Percentiles rank a stretch among this genome's conserved stretches.
phyloP scores from a whole-genome alignment of 139 green algal genomes.

The Chlamydomonas schloesseri region DNA sequence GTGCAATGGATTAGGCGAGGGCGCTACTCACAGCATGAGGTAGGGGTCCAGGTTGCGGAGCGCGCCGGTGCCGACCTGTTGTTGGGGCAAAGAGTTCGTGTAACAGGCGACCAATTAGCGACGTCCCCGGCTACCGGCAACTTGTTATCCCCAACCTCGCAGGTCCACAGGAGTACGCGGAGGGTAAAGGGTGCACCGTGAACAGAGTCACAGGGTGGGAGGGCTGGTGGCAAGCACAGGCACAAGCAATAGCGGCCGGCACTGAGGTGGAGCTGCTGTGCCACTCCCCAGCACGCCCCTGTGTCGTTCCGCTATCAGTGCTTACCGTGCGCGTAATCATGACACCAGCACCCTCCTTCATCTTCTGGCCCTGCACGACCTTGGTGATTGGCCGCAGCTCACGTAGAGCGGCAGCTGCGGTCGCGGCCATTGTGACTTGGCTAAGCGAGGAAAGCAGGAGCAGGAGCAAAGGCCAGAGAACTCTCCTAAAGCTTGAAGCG shows the following conservation, averaged over 20 bases:
- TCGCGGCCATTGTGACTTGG: background rate
- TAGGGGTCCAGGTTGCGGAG: slow-evolving; percentile 90
- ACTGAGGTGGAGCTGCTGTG: too few species aligned
- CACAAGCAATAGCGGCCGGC: too few species aligned
- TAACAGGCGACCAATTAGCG: too few species aligned
- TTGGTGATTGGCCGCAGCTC: slow-evolving; percentile 11
- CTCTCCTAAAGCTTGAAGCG: too few species aligned
- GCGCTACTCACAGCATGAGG: slow-evolving; percentile 83
- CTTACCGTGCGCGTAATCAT: slow-evolving; percentile 83
- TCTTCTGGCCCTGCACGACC: slow-evolving; percentile 77
- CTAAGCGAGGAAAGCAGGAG: background rate
- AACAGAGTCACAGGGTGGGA: too few species aligned
- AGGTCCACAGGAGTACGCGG: too few species aligned
- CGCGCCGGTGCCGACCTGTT: slow-evolving; percentile 69
- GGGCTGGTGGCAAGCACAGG: too few species aligned
- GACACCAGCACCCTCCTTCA: slow-evolving; percentile 87
- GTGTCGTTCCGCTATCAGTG: too few species aligned
- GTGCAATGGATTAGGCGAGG: background rate
- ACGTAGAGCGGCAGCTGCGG: background rate
- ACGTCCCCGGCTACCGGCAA: too few species aligned
- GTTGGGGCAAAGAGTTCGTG: background rate
- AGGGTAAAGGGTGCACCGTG: background rate
- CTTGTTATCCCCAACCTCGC: too few species aligned
- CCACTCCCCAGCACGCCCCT: too few species aligned
- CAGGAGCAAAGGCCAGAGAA: too few species aligned